A percentile compares a stretch with the other conserved stretches of the same genome.
Conservation (phyloP, 768 basidiomycete genomes). For the Infundibulicybe gibba region DNA sequence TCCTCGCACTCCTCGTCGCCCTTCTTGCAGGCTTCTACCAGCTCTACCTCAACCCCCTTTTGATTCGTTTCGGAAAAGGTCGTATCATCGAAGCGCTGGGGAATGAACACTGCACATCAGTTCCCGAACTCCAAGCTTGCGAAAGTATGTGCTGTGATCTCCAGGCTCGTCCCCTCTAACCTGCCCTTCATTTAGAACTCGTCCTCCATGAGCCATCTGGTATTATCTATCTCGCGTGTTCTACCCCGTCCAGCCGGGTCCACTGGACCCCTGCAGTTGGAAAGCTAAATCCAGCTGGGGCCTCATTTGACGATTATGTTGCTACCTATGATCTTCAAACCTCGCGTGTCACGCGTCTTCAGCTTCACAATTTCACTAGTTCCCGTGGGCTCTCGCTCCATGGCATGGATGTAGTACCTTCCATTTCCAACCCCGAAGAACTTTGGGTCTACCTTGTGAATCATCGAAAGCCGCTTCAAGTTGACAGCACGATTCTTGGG, state of each 20-base stretch:
- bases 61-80: conserved; percentile 39
- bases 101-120: conserved; percentile 42
- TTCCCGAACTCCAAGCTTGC: conserved; percentile 60
- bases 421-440: conserved; percentile 37
- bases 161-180: neutral
- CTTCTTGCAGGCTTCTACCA: conserved; percentile 42
- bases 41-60: conserved; percentile 40
- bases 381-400: conserved; percentile 50
- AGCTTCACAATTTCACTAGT: conserved; percentile 32
- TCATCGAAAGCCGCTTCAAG: conserved; percentile 49
- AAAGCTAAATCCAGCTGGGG: conserved; percentile 32
- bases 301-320: conserved; percentile 49
- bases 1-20: conserved; percentile 32
- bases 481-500: conserved; percentile 42
- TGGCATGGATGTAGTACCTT: conserved; percentile 67
- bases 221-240: conserved; percentile 61
- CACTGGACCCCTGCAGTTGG: conserved; percentile 49
- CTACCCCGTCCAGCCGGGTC: conserved; percentile 39
- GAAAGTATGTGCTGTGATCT: conserved; percentile 47
- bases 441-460: conserved; percentile 72
- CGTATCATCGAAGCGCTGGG: conserved; percentile 42
- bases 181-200: conserved; percentile 35
- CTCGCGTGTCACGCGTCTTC: conserved; percentile 39
- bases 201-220: conserved; percentile 57
- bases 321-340: conserved; percentile 57